Percentiles rank a stretch among this genome's conserved stretches.
Conservation (phyloP, 805 yeast species). For the Candida dajiaensis region DNA sequence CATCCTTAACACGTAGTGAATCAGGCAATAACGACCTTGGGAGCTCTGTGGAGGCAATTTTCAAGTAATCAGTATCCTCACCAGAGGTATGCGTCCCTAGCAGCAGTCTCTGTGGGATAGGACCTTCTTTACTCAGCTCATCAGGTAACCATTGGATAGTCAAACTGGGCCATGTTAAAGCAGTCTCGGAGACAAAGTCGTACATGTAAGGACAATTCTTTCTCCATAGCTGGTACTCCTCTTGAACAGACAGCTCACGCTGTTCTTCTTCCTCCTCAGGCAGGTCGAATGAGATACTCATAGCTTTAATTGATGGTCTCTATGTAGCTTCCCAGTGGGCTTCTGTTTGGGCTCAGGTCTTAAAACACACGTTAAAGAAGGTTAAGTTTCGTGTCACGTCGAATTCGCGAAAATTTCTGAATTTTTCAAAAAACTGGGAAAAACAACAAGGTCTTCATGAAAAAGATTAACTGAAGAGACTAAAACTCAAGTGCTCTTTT, state of each 20-base stretch:
- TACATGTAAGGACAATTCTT: slow-evolving; percentile 79
- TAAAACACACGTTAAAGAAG: not conserved
- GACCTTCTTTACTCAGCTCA: slow-evolving; percentile 17
- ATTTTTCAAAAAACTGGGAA: too few species aligned
- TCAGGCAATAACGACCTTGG: slow-evolving; percentile 37
- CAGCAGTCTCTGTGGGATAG: slow-evolving; percentile 46
- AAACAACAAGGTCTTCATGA: not conserved
- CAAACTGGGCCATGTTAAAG: slow-evolving; percentile 75
- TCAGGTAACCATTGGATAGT: slow-evolving; percentile 74
- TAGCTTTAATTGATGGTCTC: not conserved
- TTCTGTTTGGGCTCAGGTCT: not conserved
- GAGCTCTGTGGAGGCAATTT: slow-evolving; percentile 55
- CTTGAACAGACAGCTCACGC: slow-evolving; percentile 30
- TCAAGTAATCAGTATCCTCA: slow-evolving; percentile 58
- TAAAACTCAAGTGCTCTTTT: too few species aligned
- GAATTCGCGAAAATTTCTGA: not conserved
- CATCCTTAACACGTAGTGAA: slow-evolving; percentile 10
- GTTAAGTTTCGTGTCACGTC: not conserved
- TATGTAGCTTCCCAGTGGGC: not conserved
- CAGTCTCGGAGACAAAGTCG: slow-evolving; percentile 76
- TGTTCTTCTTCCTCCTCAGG: slow-evolving; percentile 13
- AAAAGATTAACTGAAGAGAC: not conserved
- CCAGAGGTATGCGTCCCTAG: slow-evolving; percentile 75
- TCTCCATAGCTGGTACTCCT: slow-evolving; percentile 75
- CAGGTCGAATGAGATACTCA: not conserved